phyloP scores from a whole-genome alignment of 2,329 filamentous ascomycete genomes.

The Colletotrichum godetiae region DNA sequence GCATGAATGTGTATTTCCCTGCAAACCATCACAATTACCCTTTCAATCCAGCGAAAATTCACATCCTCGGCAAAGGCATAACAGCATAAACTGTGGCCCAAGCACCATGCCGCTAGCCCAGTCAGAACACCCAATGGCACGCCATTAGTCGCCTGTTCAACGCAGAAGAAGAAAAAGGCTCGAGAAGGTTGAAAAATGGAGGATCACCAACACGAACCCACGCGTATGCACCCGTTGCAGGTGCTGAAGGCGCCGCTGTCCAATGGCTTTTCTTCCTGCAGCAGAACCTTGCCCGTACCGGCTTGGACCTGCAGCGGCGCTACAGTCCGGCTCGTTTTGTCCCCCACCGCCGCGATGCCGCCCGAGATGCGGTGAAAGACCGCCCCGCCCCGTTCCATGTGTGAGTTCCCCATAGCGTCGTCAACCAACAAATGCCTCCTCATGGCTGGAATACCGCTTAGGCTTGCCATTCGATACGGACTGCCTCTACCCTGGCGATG shows the following conservation, averaged over 20 bases:
- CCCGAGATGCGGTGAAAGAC: constrained; percentile 34
- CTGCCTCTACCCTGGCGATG: neutral
- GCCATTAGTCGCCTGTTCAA: constrained; percentile 1
- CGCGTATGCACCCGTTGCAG: constrained; percentile 17
- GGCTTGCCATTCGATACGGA: constrained; percentile 7
- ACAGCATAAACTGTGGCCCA: constrained; percentile 7
- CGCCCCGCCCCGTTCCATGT: constrained; percentile 20
- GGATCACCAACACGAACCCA: constrained; percentile 22
- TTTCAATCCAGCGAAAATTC: constrained; percentile 1
- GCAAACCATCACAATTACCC: neutral
- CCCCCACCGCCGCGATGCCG: constrained; percentile 28
- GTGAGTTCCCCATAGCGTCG: neutral
- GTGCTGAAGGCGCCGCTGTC: constrained; percentile 20
- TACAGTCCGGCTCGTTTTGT: constrained; percentile 23
- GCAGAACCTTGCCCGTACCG: constrained; percentile 27
- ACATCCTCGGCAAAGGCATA: neutral
- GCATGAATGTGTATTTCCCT: constrained; percentile 16
- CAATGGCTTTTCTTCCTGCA: constrained; percentile 21
- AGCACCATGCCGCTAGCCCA: neutral
- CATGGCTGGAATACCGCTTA: constrained; percentile 3
- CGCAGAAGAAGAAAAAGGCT: neutral
- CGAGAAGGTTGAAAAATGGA: constrained; percentile 9
- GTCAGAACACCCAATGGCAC: neutral
- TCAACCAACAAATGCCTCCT: constrained; percentile 17
- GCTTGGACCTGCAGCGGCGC: constrained; percentile 31